Evolutionary conservation across 345 rosid genomes (phyloP).

Genomic region (Eutrema heterophyllum): DNA sequence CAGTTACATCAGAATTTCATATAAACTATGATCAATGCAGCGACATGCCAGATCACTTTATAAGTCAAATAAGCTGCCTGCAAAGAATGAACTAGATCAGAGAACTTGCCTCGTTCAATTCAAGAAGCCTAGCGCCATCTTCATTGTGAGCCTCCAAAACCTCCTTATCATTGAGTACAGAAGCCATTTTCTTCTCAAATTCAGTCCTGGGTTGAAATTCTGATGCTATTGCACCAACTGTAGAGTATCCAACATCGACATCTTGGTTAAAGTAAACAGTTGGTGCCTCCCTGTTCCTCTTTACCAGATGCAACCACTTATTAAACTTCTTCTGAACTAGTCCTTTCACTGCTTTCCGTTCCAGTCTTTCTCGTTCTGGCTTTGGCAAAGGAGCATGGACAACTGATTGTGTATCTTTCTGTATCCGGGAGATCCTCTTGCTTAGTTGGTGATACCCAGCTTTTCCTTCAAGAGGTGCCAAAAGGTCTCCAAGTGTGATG

Average conservation of each 20-base stretch:
- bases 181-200: slow-evolving; percentile 89
- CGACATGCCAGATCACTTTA: not conserved
- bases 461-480: slow-evolving; percentile 61
- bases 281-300: slow-evolving; percentile 86
- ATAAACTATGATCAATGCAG: not conserved
- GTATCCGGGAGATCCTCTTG: slow-evolving; percentile 46
- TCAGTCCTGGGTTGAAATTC: slow-evolving; percentile 87
- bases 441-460: slow-evolving; percentile 53
- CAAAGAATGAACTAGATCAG: not conserved
- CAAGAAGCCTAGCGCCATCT: slow-evolving; percentile 87
- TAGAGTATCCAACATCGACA: slow-evolving; percentile 65
- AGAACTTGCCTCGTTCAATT: slow-evolving; percentile 65
- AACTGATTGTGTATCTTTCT: slow-evolving; percentile 42
- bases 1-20: not conserved
- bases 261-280: slow-evolving; percentile 70
- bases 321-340: slow-evolving; percentile 54
- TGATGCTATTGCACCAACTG: slow-evolving; percentile 91
- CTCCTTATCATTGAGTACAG: slow-evolving; percentile 53
- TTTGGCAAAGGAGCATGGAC: slow-evolving; percentile 80
- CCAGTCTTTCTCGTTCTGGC: slow-evolving; percentile 63
- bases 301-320: slow-evolving; percentile 76
- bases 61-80: not conserved
- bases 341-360: slow-evolving; percentile 62
- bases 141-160: slow-evolving; percentile 70
- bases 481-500: slow-evolving; percentile 57